Conservation (phyloP, 805 yeast genomes). For the Spathaspora girioi region DNA sequence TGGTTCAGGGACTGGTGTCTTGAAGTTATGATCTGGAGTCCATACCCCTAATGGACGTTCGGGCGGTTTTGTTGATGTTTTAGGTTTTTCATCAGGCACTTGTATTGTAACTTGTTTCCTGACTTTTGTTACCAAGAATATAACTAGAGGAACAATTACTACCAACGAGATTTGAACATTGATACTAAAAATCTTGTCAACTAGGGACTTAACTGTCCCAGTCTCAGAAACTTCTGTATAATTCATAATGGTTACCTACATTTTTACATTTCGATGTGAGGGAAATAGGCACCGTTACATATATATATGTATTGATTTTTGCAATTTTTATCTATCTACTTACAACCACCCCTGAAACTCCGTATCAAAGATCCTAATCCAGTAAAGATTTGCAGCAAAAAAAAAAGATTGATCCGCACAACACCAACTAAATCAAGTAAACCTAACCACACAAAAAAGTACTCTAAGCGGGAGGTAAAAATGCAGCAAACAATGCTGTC, state of each 20-base stretch:
- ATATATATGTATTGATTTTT: background rate
- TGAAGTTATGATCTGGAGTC: conserved; percentile 47
- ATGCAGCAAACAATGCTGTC: conserved; percentile 71
- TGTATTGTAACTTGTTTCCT: background rate
- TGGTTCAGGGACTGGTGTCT: conserved; percentile 47
- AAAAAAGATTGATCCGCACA: background rate
- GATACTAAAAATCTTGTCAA: background rate
- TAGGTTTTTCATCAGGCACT: background rate
- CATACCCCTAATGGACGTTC: conserved; percentile 46
- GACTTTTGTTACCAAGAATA: background rate
- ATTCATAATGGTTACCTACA: background rate
- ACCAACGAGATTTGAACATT: background rate
- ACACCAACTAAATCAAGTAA: background rate
- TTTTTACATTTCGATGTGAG: background rate
- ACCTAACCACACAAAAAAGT: background rate
- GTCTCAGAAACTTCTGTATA: background rate
- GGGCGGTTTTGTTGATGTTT: background rate
- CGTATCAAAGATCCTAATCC: background rate
- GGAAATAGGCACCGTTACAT: background rate
- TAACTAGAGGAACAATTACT: background rate
- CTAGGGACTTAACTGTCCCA: background rate
- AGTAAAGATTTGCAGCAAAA: conserved; percentile 1
- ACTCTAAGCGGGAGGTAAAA: conserved; percentile 83
- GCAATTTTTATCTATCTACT: background rate
- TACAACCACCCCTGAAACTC: background rate